Evolutionary conservation across 768 basidiomycete species (phyloP), one percentile per base, ranked within the genome.

Genomic region (Flagelloscypha sp.): DNA sequence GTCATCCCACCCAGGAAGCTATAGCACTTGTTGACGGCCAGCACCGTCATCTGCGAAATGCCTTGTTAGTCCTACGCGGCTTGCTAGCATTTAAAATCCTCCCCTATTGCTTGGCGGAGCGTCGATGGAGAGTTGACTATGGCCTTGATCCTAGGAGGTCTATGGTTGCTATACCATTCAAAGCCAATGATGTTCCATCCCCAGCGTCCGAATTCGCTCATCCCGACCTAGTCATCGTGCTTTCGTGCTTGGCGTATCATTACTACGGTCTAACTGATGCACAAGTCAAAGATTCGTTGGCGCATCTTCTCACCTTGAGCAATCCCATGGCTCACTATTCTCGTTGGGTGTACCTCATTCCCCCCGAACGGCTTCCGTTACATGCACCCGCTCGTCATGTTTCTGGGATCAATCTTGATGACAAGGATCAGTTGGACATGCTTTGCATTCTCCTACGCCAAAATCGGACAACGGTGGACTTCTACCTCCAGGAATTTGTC

Each of bases 71-170:
- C 2, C 52, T 67, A 7, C 63, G 71, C 1, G 72, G 72, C 2
- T 48, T 74, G 2, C 36, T 74, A 21, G 61, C 54, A 0, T 49
- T 55, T 1, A 66, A 63, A 0, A 59, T 75, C 7, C 50, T 75
- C 2, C 24, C 49, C 2, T 61, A 62, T 30, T 48, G 50, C 1
- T 47, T 75, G 0, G 48, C 46, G 20, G 53, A 61, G 12, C 57
- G 54, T 30, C 59, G 69, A 8, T 74, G 70, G 68, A 47, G 72
- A 20, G 72, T 74, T 0, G 65, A 74, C 29, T 75, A 69, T 41
- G 72, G 73, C 2, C 58, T 71, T 4, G 65, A 66, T 30, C 45
- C 44, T 2, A 41, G 30, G 5, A 60, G 73, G 3, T 61, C 69
- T 1, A 49, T 66, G 42, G 57, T 74, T 1, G 70, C 72, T 1